phyloP scores from a whole-genome alignment of 1,139 yeast species.

The Lodderomyces margitis region DNA sequence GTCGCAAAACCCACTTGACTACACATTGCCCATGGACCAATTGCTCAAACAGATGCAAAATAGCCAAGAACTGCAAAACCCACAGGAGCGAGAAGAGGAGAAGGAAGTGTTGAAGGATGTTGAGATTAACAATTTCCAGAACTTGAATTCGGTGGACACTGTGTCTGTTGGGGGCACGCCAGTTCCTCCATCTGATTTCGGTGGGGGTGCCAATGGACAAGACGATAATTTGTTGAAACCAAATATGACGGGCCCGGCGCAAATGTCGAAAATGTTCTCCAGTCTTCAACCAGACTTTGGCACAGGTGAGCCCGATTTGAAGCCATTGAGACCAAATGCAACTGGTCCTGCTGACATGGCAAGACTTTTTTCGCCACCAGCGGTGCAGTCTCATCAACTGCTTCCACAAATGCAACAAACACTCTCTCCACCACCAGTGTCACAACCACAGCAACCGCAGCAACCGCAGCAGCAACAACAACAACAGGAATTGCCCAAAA shows the following conservation, averaged over 20 bases:
- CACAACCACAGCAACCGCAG: slow-evolving; percentile 7
- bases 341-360: slow-evolving; percentile 44
- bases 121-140: slow-evolving; percentile 64
- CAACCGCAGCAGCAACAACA: slow-evolving; percentile 6
- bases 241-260: slow-evolving; percentile 55
- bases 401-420: slow-evolving; percentile 5
- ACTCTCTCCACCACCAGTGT: slow-evolving; percentile 12
- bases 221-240: slow-evolving; percentile 31
- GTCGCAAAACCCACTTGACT: slow-evolving; percentile 38
- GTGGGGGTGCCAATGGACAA: neutral
- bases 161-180: slow-evolving; percentile 61
- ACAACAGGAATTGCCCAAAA: slow-evolving; percentile 21
- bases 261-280: slow-evolving; percentile 28
- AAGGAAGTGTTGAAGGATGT: slow-evolving; percentile 62
- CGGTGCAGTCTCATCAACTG: slow-evolving; percentile 8
- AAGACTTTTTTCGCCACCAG: slow-evolving; percentile 25
- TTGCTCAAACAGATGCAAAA: slow-evolving; percentile 45
- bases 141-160: slow-evolving; percentile 61
- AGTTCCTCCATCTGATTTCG: slow-evolving; percentile 19
- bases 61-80: slow-evolving; percentile 23
- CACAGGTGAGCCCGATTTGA: slow-evolving; percentile 19
- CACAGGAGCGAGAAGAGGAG: slow-evolving; percentile 40
- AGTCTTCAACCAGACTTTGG: slow-evolving; percentile 16
- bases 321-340: slow-evolving; percentile 35
- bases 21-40: slow-evolving; percentile 74